phyloP scores from a whole-genome alignment of 2,329 filamentous ascomycete genomes.

The Thelonectria olida region DNA sequence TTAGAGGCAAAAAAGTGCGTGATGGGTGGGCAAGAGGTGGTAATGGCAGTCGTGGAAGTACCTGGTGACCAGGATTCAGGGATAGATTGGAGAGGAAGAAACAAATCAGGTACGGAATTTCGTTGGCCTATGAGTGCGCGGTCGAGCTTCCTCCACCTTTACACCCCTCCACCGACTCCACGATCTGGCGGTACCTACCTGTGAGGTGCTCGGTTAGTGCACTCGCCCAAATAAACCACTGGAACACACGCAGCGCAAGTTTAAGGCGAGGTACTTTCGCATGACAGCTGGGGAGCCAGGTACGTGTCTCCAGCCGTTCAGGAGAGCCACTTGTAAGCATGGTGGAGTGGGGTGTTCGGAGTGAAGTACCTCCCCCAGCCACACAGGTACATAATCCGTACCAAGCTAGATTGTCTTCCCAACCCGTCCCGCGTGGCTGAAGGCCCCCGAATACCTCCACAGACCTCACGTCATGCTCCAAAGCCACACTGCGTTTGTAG shows the following conservation, averaged over 20 bases:
- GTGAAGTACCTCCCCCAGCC: not conserved
- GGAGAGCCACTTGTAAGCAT: not conserved
- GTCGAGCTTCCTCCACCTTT: not conserved
- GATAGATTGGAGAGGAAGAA: not conserved
- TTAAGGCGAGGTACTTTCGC: not conserved
- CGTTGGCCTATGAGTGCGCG: not conserved
- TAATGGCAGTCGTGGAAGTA: not conserved
- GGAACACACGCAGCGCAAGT: not conserved
- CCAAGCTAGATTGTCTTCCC: no score
- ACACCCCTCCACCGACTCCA: not conserved
- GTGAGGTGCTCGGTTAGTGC: no score
- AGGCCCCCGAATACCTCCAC: not conserved
- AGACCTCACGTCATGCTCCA: slow-evolving; percentile 12
- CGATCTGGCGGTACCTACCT: not conserved
- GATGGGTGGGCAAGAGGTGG: not conserved
- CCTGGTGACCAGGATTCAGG: not conserved
- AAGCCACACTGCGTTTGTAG: slow-evolving; percentile 8
- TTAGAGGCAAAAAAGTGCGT: not conserved
- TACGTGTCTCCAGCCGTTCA: not conserved
- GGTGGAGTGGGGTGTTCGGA: not conserved
- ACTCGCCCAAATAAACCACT: no score
- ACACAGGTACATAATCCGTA: no score
- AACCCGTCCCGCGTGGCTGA: not conserved
- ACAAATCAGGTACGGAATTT: not conserved
- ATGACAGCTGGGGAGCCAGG: not conserved